These are phyloP conservation scores for Allantophomopsis lycopodina DNA, from an alignment of 2,329 filamentous ascomycete genomes.

Conservation along the genomic window DNA sequence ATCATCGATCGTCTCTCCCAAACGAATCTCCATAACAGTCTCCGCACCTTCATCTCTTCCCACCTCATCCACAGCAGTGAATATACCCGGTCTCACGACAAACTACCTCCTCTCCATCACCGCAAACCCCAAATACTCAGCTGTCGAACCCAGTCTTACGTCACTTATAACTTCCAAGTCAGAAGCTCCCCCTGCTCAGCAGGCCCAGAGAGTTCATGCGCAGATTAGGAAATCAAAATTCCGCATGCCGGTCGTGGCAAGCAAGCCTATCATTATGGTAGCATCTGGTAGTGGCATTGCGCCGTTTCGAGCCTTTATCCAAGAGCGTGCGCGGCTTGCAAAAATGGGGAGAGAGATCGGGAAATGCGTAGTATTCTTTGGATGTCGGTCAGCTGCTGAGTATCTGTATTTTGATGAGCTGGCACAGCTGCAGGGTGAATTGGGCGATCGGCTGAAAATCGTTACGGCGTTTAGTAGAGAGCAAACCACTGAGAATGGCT, in stretches of 20 bases:
- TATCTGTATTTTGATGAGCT: constrained; percentile 30
- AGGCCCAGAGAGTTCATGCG: constrained; percentile 17
- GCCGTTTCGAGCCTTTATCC: constrained; percentile 31
- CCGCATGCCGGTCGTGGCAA: constrained; percentile 26
- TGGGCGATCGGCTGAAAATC: constrained; percentile 11
- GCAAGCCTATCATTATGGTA: constrained; percentile 35
- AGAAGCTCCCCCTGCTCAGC: constrained; percentile 1
- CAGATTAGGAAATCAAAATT: constrained; percentile 28
- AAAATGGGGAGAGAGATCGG: constrained; percentile 27
- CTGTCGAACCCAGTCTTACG: neutral
- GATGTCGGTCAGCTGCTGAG: constrained; percentile 25
- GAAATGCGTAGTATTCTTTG: constrained; percentile 31
- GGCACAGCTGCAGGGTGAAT: constrained; percentile 4
- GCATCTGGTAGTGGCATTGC: constrained; percentile 32
- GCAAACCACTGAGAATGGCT: neutral
- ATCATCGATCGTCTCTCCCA: constrained; percentile 29
- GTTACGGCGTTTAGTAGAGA: constrained; percentile 19
- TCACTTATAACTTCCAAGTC: constrained; percentile 3
- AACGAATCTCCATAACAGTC: constrained; percentile 26
- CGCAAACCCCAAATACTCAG: constrained; percentile 3
- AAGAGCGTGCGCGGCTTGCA: constrained; percentile 27
- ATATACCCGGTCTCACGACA: constrained; percentile 22
- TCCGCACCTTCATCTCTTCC: constrained; percentile 17
- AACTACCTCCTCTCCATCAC: constrained; percentile 21
- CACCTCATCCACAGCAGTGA: constrained; percentile 6